These are phyloP conservation scores for Alloteropsis semialata DNA, from an alignment of 176 grass and related monocot species.

Conservation along the genomic window DNA sequence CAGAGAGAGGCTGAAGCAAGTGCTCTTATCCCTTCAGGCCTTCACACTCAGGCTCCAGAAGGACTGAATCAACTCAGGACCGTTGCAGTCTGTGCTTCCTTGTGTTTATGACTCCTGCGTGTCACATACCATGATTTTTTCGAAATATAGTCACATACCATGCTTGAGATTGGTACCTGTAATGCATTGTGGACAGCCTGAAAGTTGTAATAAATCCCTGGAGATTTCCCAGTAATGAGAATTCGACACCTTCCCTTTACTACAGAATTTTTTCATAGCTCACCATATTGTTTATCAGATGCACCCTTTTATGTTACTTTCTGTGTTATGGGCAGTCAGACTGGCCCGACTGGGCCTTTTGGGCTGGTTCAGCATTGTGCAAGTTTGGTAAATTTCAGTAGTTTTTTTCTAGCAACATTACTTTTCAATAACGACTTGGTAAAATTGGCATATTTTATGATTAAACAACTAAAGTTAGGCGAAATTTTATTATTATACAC, in stretches of 20 bases:
- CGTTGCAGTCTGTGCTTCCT: neutral
- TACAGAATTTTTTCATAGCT: neutral
- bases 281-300: neutral
- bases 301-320: neutral
- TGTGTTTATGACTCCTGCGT: neutral
- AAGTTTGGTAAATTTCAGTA: neutral
- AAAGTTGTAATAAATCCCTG: constrained; percentile 10
- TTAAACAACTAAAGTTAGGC: neutral
- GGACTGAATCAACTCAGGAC: constrained; percentile 5
- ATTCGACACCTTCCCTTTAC: neutral
- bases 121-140: neutral
- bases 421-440: neutral
- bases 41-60: constrained; percentile 69
- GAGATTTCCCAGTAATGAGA: neutral
- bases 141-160: neutral
- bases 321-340: neutral
- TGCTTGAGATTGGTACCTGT: neutral
- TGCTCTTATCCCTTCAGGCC: constrained; percentile 73
- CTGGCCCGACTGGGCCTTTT: neutral
- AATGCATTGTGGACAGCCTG: neutral
- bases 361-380: neutral
- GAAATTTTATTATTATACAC: neutral
- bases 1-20: constrained; percentile 61
- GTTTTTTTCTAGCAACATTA: neutral
- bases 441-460: neutral